Base-by-base conservation (phyloP, 1,139 yeast genomes). In the Geotrichum bryndzae region DNA sequence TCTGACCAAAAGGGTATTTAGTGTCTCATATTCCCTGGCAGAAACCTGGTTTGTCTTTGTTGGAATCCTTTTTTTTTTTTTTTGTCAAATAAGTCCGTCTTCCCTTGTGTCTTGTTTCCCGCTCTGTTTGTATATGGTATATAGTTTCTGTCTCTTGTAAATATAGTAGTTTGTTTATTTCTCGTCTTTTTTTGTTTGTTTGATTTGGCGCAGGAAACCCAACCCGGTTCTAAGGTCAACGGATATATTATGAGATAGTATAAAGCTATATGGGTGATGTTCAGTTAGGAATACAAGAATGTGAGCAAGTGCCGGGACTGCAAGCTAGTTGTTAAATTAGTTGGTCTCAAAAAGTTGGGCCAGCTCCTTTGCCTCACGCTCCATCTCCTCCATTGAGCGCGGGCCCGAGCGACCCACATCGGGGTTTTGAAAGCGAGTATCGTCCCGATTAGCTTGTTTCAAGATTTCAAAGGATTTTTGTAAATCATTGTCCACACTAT, bases 381-480 rank as follows among this genome's bases (percentile, higher is more conserved):
- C 79, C 97, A 91, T 89, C 1, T 73, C 86, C 52, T 82, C 86
- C 61, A 69, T 73, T 0, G 85, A 69, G 63, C 97, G 76, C 1
- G 83, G 82, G 13, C 65, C 66, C 8, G 46, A 22, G 22, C 64
- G 52, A 18, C 38, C 54, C 31, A 22, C 52, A 15, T 62, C 64
- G 57, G 96, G 74, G 15, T 74, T 79, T 25, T 46, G 56, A 38
- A 59, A 56, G 38, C 56, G 22, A 29, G 51, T 56, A 48, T 59
- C 62, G 13, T 46, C 22, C 1, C 56, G 58, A 8, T 59, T 57
- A 23, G 54, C 53, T 23, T 59, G 53, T 25, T 54, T 54, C 33
- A 62, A 45, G 13, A 50, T 50, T 18, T 51, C 31, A 48, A 62
- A 62, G 15, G 41, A 41, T n/a, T 69, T 69, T 51, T 78, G 79